These are phyloP conservation scores for Brassica hybrid DNA, from an alignment of 441 rosid species.

Conservation along the genomic window DNA sequence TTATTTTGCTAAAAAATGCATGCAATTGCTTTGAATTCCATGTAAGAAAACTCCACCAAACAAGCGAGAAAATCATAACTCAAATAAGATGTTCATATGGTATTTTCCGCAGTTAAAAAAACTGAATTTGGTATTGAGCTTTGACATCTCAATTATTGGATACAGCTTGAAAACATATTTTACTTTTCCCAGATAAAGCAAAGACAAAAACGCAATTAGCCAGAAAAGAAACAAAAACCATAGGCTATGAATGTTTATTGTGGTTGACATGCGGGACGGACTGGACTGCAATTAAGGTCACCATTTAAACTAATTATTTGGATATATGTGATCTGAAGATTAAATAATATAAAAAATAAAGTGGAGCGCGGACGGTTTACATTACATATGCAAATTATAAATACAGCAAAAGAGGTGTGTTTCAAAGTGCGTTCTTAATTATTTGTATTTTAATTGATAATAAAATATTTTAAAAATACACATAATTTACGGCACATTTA, in stretches of 20 bases:
- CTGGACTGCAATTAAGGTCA: background rate
- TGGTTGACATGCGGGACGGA: background rate
- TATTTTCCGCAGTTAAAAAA: background rate
- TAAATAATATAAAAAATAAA: no score
- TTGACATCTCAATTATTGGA: slow-evolving; percentile 22
- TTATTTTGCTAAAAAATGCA: background rate
- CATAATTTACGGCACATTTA: background rate
- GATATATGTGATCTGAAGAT: background rate
- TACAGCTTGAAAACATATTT: background rate
- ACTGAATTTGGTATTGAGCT: slow-evolving; percentile 1
- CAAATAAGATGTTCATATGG: background rate
- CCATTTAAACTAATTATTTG: background rate
- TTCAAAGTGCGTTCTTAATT: background rate
- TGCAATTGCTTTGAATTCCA: background rate
- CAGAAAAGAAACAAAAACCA: no score
- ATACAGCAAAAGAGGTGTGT: background rate
- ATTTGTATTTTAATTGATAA: no score
- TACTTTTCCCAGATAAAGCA: background rate
- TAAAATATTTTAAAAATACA: background rate
- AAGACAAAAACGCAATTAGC: slow-evolving; percentile 16
- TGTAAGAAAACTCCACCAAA: background rate
- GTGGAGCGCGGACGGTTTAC: background rate
- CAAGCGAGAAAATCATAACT: background rate
- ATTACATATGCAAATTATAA: background rate
- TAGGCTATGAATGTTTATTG: background rate